These are phyloP conservation scores for Fusarium torulosum DNA, from an alignment of 2,329 filamentous ascomycete species.

Conservation along the genomic window DNA sequence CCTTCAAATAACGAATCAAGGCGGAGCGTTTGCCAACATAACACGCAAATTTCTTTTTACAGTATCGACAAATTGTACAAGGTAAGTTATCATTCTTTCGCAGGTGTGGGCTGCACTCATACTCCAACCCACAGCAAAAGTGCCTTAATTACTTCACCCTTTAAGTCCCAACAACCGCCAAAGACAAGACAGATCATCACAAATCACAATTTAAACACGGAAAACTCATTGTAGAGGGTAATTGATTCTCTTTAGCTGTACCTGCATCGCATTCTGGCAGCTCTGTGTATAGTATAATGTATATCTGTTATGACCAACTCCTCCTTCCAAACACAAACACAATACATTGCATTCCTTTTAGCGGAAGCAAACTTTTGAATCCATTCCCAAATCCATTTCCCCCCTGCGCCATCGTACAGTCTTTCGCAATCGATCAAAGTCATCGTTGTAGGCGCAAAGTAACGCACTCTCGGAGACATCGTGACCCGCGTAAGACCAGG, in stretches of 20 bases:
- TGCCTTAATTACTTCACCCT: background rate
- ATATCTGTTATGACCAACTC: constrained; percentile 41
- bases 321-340: constrained; percentile 28
- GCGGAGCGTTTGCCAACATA: no score
- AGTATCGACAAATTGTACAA: no score
- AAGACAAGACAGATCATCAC: background rate
- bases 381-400: constrained; percentile 29
- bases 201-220: background rate
- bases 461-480: constrained; percentile 33
- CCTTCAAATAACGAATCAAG: background rate
- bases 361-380: constrained; percentile 43
- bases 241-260: constrained; percentile 43
- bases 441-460: constrained; percentile 30
- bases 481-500: constrained; percentile 39
- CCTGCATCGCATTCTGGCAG: constrained; percentile 48
- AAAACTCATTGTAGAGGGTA: constrained; percentile 12
- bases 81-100: no score
- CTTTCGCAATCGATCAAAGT: constrained; percentile 40
- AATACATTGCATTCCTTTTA: constrained; percentile 37
- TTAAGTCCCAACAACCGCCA: background rate
- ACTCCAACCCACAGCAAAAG: background rate
- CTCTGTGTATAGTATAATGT: constrained; percentile 48
- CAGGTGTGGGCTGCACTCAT: background rate
- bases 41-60: no score
- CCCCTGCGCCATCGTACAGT: constrained; percentile 39